phyloP scores from a whole-genome alignment of 2,329 filamentous ascomycete species.

The Colletotrichum coccodes region DNA sequence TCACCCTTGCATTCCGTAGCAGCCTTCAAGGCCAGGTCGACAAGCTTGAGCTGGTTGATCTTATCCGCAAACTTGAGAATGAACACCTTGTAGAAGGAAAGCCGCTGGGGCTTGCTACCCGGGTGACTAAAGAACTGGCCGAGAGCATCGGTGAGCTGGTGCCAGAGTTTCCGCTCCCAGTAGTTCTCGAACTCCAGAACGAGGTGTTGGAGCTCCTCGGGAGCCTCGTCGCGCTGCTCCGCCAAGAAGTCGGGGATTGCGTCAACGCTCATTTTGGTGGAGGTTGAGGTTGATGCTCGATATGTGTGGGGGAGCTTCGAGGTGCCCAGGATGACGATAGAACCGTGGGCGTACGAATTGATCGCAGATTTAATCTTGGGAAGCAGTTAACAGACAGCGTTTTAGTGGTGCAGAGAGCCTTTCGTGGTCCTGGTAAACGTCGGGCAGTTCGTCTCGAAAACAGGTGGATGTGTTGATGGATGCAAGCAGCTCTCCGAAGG shows the following conservation, averaged over 20 bases:
- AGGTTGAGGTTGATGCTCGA: conserved; percentile 10
- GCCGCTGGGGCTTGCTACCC: conserved; percentile 83
- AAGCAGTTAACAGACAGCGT: not conserved
- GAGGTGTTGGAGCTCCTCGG: conserved; percentile 86
- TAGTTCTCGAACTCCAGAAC: conserved; percentile 94
- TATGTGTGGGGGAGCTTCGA: conserved; percentile 20
- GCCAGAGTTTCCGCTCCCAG: conserved; percentile 99
- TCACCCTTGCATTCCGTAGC: conserved; percentile 85
- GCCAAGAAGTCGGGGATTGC: conserved; percentile 91
- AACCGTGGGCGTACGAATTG: not conserved
- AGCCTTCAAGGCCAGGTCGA: conserved; percentile 87
- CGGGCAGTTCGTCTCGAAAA: not conserved
- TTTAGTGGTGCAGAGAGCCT: not conserved
- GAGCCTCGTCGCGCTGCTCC: conserved; percentile 87
- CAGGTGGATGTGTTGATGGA: conserved; percentile 24
- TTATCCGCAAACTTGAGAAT: conserved; percentile 96
- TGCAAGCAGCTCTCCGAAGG: conserved; percentile 23
- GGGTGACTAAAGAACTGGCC: conserved; percentile 88
- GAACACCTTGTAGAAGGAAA: conserved; percentile 93
- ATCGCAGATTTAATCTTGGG: not conserved
- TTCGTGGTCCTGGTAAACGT: not conserved
- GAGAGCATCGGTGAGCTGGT: conserved; percentile 92
- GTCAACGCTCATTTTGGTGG: conserved; percentile 78
- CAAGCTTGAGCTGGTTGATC: conserved; percentile 98
- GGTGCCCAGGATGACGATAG: conserved; percentile 6